A percentile compares a stretch with the other conserved stretches of the same genome.
Evolutionary conservation across 2,329 filamentous ascomycete species (phyloP).

Genomic region (Xylaria sp.): DNA sequence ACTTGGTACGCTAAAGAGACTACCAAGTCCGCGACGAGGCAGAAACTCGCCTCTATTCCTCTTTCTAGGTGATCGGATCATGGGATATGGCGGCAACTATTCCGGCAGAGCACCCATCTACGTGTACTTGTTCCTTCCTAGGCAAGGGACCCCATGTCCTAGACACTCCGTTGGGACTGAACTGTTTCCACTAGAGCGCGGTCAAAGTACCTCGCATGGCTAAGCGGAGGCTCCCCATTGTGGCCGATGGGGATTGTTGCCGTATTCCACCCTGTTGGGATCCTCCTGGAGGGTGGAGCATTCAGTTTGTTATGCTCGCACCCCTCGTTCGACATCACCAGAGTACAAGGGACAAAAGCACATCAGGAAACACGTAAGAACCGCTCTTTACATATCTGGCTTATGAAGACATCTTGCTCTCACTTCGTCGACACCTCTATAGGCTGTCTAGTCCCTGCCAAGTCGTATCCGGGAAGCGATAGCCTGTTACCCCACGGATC

Average conservation of each 20-base stretch:
- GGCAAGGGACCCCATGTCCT: background rate
- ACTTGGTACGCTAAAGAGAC: no score
- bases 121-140: no score
- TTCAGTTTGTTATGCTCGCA: no score
- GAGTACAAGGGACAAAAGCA: no score
- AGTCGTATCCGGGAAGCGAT: background rate
- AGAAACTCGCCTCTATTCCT: background rate
- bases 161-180: background rate
- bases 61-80: background rate
- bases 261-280: background rate
- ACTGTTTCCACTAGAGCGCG: background rate
- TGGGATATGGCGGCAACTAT: background rate
- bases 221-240: no score
- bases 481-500: background rate
- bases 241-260: background rate
- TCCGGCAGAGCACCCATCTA: background rate
- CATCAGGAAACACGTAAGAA: no score
- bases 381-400: background rate
- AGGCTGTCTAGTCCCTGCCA: background rate
- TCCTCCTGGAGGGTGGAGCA: no score
- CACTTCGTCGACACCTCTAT: no score
- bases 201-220: slow-evolving; percentile 8
- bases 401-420: no score
- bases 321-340: no score
- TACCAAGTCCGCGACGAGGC: no score